Base-by-base conservation (phyloP, 192 early-diverging fungal species). In the Gryganskiella cystojenkinii region DNA sequence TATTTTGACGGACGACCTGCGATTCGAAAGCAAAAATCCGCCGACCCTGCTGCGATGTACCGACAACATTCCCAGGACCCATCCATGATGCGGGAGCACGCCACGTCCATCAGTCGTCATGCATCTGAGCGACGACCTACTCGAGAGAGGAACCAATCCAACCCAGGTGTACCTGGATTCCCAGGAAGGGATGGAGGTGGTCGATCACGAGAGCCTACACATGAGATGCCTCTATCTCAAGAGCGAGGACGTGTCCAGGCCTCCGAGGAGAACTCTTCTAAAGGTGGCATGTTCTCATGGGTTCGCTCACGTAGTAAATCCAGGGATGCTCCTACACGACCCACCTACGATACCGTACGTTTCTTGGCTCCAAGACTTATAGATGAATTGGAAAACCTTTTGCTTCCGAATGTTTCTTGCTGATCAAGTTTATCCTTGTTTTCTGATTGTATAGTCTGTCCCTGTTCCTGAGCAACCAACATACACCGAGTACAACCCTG, bases 401-500 rank as follows among this genome's bases (percentile, higher is more conserved):
- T 25, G 13, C 27, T 53, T 53, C 24, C 24, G 4, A 3, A 4
- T 25, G n/a, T n/a, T n/a, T n/a, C n/a, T n/a, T n/a, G n/a, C n/a
- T n/a, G n/a, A n/a, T n/a, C n/a, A n/a, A n/a, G n/a, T n/a, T n/a
- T n/a, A n/a, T n/a, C n/a, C n/a, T 0, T 56, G 11, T 4, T 6
- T 3, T 22, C 35, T 56, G n/a, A 8, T 22, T 34, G 4, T 19
- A 1, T 45, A 67, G 65, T 56, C 65, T 4, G 54, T 57, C 20
- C 55, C 55, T 51, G 65, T 67, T 2, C 65, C 65, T 19, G 65
- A 67, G 31, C 56, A 70, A 52, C 67, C 71, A 35, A n/a, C 71
- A 13, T 74, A 74, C 30, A 64, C 56, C 10, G 73, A 76, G 20
- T 78, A 78, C 22, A 78, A 78, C 13, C 74, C 74, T 60, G 66